phyloP scores from a whole-genome alignment of 441 rosid genomes.

The Flueggea neowawraea region DNA sequence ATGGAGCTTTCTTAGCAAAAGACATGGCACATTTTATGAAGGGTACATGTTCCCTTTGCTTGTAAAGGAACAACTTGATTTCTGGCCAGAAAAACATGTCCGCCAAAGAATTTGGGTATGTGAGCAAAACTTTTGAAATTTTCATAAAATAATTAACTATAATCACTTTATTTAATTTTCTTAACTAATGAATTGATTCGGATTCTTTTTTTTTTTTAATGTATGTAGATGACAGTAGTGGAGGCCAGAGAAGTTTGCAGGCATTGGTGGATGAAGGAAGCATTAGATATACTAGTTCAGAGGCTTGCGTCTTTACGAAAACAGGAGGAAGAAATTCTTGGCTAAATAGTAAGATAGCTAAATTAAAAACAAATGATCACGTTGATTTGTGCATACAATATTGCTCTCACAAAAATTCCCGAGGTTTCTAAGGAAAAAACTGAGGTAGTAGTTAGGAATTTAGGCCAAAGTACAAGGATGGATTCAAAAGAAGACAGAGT shows the following conservation, averaged over 20 bases:
- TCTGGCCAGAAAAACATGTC: conserved; percentile 80
- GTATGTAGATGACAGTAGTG: conserved; percentile 47
- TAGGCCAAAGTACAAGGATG: no score
- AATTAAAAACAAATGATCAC: no score
- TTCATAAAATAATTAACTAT: no score
- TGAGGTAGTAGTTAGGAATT: no score
- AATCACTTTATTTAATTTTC: not conserved
- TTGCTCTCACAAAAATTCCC: no score
- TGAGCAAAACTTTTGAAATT: not conserved
- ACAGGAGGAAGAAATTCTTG: conserved; percentile 14
- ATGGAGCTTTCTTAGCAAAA: conserved; percentile 90
- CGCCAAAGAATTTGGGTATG: conserved; percentile 80
- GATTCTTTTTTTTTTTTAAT: not conserved
- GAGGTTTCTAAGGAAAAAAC: no score
- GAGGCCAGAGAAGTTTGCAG: conserved; percentile 84
- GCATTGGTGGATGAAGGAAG: conserved; percentile 99
- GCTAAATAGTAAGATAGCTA: no score
- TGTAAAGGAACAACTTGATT: conserved; percentile 76
- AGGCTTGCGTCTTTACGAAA: conserved; percentile 29
- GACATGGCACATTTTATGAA: conserved; percentile 77
- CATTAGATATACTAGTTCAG: conserved; percentile 59
- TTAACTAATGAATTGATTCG: not conserved
- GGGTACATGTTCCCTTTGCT: conserved; percentile 92
- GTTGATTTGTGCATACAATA: no score
- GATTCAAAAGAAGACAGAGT: no score